phyloP scores from a whole-genome alignment of 2,329 filamentous ascomycete species.

The Cladosporium sp. region DNA sequence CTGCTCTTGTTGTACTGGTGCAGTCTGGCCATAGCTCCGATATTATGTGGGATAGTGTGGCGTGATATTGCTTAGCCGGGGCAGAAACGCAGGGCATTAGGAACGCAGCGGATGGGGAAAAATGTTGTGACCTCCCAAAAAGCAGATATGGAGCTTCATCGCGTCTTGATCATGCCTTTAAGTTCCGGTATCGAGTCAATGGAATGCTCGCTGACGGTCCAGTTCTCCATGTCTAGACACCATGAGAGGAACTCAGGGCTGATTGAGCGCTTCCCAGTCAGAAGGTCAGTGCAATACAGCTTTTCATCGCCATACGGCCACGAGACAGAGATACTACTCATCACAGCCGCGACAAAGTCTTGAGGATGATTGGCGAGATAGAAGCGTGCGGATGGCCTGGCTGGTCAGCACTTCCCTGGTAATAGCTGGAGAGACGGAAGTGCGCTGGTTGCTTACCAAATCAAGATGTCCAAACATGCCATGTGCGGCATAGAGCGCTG shows the following conservation, averaged over 20 bases:
- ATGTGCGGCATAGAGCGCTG: background rate
- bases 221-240: background rate
- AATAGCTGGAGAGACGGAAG: no score
- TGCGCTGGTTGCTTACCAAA: background rate
- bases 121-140: background rate
- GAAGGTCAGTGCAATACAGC: background rate
- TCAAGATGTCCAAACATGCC: background rate
- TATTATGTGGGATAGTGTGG: background rate
- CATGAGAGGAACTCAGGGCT: background rate
- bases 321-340: slow-evolving; percentile 1
- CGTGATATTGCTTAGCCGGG: background rate
- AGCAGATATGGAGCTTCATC: background rate
- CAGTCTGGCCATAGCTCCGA: background rate
- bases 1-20: background rate
- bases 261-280: background rate
- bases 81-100: background rate
- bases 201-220: background rate
- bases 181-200: background rate
- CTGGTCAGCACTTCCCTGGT: background rate
- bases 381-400: background rate
- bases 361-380: background rate
- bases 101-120: background rate
- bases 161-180: background rate
- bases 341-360: slow-evolving; percentile 1
- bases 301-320: background rate